These are phyloP conservation scores for Xenosphaeropsis pyriputrescens DNA, from an alignment of 2,329 filamentous ascomycete genomes.

Conservation along the genomic window DNA sequence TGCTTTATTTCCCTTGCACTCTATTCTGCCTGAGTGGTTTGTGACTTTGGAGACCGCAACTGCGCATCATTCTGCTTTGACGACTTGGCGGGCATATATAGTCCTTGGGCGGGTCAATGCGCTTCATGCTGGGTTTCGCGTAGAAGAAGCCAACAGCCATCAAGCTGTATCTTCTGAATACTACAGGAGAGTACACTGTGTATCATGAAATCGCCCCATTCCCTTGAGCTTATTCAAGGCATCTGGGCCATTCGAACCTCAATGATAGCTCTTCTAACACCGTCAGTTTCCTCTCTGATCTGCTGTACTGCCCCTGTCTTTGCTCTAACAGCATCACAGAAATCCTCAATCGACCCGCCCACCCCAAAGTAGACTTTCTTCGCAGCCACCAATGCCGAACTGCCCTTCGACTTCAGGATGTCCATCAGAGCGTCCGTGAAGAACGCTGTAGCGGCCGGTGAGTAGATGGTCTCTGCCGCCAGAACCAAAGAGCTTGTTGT, in stretches of 20 bases:
- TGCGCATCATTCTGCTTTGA: too few relatives aligned
- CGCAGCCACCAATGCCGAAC: constrained; percentile 49
- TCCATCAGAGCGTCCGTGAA: constrained; percentile 54
- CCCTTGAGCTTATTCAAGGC: too few relatives aligned
- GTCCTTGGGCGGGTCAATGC: too few relatives aligned
- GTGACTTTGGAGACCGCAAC: too few relatives aligned
- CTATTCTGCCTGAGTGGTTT: too few relatives aligned
- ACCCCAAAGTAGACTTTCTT: constrained; percentile 79
- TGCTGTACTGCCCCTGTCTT: constrained; percentile 32
- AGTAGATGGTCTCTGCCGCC: constrained; percentile 75
- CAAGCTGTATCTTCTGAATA: too few relatives aligned
- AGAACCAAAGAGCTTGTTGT: constrained; percentile 35
- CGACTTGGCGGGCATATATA: too few relatives aligned
- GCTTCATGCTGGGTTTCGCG: too few relatives aligned
- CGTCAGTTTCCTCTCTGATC: constrained; percentile 42
- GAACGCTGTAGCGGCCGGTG: constrained; percentile 50
- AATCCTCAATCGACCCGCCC: constrained; percentile 67
- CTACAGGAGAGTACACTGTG: too few relatives aligned
- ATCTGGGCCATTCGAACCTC: constrained; percentile 8
- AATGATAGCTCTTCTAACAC: constrained; percentile 47
- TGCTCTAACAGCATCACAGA: constrained; percentile 36
- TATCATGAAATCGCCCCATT: too few relatives aligned
- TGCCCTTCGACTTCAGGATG: constrained; percentile 34
- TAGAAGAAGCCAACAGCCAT: too few relatives aligned
- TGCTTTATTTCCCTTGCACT: too few relatives aligned